Evolutionary conservation across 306 rosid genomes (phyloP).

Genomic region (Cucurbita argyrosperma): DNA sequence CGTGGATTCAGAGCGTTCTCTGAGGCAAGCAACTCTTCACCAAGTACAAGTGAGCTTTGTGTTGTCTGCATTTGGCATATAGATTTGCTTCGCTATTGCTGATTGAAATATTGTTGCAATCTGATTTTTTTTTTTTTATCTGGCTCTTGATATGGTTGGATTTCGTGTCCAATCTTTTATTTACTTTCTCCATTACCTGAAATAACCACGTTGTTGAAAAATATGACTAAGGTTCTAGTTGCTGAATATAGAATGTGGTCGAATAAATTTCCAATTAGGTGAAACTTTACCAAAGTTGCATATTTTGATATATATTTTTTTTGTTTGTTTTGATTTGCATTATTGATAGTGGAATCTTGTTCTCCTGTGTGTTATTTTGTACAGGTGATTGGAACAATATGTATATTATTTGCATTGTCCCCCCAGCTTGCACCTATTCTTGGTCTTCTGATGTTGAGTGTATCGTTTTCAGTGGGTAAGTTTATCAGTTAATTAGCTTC

Average conservation of each 20-base stretch:
- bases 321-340: background rate
- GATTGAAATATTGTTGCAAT: conserved; percentile 2
- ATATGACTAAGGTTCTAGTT: background rate
- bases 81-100: conserved; percentile 1
- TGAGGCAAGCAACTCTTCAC: conserved; percentile 98
- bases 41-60: conserved; percentile 88
- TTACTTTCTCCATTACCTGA: background rate
- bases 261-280: background rate
- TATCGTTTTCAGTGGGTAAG: conserved; percentile 77
- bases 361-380: conserved; percentile 18
- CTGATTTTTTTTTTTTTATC: background rate
- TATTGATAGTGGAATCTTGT: background rate
- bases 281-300: background rate
- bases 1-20: conserved; percentile 94
- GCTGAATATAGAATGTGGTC: background rate
- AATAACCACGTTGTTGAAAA: background rate
- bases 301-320: background rate
- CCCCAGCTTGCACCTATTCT: conserved; percentile 94
- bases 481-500: conserved; percentile 6
- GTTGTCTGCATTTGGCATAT: conserved; percentile 46
- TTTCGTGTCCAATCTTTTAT: background rate
- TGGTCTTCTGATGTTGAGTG: conserved; percentile 50
- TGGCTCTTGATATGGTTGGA: background rate
- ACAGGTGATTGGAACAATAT: conserved; percentile 73
- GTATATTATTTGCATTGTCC: conserved; percentile 63